Evolutionary conservation across 805 yeast genomes (phyloP).

Genomic region (Zygosaccharomyces pseudorouxii): DNA sequence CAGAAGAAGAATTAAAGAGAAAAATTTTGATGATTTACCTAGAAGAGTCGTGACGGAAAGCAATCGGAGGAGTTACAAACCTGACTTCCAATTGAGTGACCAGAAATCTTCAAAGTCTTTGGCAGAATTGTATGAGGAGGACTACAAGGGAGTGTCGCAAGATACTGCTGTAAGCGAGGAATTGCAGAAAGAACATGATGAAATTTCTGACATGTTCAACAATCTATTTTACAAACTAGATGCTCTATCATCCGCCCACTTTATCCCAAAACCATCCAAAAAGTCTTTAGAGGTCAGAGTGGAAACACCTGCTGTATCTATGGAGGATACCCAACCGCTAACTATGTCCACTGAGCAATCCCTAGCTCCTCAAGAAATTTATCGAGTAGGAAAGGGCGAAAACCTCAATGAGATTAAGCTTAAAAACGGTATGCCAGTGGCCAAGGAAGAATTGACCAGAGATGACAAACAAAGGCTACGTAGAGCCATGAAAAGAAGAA

Average conservation of each 20-base stretch:
- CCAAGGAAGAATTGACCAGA: conserved; percentile 74
- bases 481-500: conserved; percentile 80
- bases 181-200: conserved; percentile 68
- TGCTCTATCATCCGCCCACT: conserved; percentile 89
- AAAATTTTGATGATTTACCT: conserved; percentile 79
- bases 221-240: conserved; percentile 69
- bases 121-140: conserved; percentile 90
- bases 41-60: conserved; percentile 65
- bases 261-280: conserved; percentile 84
- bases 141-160: conserved; percentile 51
- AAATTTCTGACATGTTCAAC: conserved; percentile 61
- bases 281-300: conserved; percentile 77
- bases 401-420: conserved; percentile 60
- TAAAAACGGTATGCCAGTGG: conserved; percentile 72
- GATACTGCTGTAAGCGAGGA: conserved; percentile 56
- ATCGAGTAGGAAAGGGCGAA: conserved; percentile 45
- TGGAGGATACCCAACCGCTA: conserved; percentile 97
- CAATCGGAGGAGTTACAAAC: conserved; percentile 48
- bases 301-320: conserved; percentile 71
- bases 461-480: conserved; percentile 85
- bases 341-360: conserved; percentile 66
- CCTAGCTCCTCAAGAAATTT: conserved; percentile 94
- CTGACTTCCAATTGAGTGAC: conserved; percentile 66
- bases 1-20: conserved; percentile 68
- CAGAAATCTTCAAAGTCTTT: conserved; percentile 80